These are phyloP conservation scores for Cylindricascospora bacillispora DNA, from an alignment of 1,139 yeast genomes.

Conservation along the genomic window DNA sequence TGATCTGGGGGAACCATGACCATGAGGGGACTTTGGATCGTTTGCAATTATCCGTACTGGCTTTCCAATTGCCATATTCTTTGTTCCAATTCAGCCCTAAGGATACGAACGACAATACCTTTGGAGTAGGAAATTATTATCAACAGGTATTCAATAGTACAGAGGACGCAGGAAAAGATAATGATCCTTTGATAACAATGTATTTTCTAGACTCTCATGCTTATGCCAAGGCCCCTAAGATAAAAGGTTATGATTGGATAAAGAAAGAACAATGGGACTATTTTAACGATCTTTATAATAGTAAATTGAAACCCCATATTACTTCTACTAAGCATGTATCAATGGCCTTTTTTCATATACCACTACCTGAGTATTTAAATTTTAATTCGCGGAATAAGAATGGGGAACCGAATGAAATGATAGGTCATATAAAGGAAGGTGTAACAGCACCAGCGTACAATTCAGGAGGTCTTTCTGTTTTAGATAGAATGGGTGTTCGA, in stretches of 20 bases:
- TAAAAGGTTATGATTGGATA: conserved; percentile 80
- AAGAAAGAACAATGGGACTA: conserved; percentile 59
- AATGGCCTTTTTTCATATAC: conserved; percentile 91
- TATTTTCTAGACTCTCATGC: conserved; percentile 79
- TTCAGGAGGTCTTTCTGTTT: conserved; percentile 45
- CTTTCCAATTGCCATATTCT: conserved; percentile 52
- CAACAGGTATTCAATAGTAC: conserved; percentile 32
- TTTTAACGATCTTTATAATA: conserved; percentile 33
- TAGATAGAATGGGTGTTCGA: conserved; percentile 52
- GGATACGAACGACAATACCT: conserved; percentile 30
- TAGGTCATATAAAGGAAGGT: conserved; percentile 58
- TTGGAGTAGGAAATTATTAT: conserved; percentile 73
- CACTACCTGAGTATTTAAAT: conserved; percentile 68
- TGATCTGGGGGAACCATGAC: conserved; percentile 58
- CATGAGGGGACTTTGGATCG: conserved; percentile 67
- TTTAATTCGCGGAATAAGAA: conserved; percentile 18
- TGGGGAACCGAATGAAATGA: conserved; percentile 28
- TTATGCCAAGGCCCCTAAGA: conserved; percentile 50
- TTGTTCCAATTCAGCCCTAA: conserved; percentile 50
- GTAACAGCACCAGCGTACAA: conserved; percentile 68
- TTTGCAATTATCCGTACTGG: conserved; percentile 44
- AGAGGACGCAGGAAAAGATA: conserved; percentile 7
- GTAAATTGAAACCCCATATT: conserved; percentile 11
- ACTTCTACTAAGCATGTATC: conserved; percentile 41
- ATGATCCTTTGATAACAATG: conserved; percentile 38